Percentiles rank a stretch among this genome's conserved stretches.
phyloP scores from a whole-genome alignment of 805 yeast genomes.

The Candida jianshihensis region DNA sequence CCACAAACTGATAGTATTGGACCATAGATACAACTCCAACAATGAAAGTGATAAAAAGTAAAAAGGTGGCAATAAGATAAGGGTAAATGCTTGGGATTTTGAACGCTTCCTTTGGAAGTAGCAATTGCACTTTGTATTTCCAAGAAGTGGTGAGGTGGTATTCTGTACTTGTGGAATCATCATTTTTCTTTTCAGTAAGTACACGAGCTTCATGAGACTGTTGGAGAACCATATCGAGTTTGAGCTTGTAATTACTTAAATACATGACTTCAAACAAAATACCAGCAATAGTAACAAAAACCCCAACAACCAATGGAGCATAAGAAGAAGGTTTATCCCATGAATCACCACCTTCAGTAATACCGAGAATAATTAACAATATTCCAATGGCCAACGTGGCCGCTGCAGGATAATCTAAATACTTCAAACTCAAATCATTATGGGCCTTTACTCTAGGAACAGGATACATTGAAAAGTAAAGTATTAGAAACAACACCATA shows the following conservation, averaged over 20 bases:
- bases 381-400: slow-evolving; percentile 1
- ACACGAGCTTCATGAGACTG: too few relatives aligned
- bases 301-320: not conserved
- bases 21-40: not conserved
- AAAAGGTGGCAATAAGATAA: not conserved
- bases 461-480: not conserved
- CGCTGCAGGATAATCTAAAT: slow-evolving; percentile 2
- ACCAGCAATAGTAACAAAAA: not conserved
- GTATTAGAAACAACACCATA: not conserved
- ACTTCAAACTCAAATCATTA: not conserved
- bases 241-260: too few relatives aligned
- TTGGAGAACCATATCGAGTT: too few relatives aligned
- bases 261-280: too few relatives aligned
- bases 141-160: too few relatives aligned
- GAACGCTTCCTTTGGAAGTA: not conserved
- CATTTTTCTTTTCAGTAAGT: too few relatives aligned
- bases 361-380: slow-evolving; percentile 2
- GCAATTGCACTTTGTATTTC: not conserved
- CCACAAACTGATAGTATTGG: not conserved
- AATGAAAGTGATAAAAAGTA: not conserved
- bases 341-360: slow-evolving; percentile 5
- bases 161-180: too few relatives aligned
- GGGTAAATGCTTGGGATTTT: not conserved
- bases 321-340: slow-evolving; percentile 1
- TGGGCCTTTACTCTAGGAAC: not conserved